Percentiles rank a stretch among this genome's conserved stretches.
phyloP scores from a whole-genome alignment of 495 filamentous ascomycete genomes.

The Parathielavia appendiculata region DNA sequence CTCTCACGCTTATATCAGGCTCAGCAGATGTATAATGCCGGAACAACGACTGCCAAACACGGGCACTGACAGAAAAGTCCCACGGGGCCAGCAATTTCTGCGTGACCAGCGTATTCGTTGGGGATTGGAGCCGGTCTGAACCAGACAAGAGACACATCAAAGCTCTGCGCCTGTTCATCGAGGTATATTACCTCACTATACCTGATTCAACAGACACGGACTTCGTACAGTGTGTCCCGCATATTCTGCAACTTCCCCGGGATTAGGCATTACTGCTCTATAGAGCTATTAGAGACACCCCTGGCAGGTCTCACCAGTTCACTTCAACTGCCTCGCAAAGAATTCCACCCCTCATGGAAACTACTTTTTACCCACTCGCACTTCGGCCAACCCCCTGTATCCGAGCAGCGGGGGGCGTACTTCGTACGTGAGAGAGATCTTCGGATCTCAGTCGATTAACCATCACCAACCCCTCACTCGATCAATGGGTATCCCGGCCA shows the following conservation, averaged over 20 bases:
- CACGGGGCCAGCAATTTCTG: conserved; percentile 8
- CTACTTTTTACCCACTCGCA: background rate
- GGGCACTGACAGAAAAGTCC: background rate
- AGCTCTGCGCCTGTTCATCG: background rate
- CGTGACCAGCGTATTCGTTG: background rate
- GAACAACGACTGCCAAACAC: conserved; percentile 12
- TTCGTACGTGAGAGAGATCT: background rate
- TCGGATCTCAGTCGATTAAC: background rate
- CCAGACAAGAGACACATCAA: background rate
- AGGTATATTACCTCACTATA: background rate
- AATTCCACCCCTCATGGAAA: background rate
- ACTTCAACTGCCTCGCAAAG: background rate
- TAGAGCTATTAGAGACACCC: no score
- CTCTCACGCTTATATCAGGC: conserved; percentile 15
- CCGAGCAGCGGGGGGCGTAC: background rate
- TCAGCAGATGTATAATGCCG: conserved; percentile 20
- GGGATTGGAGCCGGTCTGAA: background rate
- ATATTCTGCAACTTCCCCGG: background rate
- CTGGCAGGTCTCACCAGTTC: background rate
- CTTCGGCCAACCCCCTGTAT: background rate
- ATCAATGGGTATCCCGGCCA: background rate
- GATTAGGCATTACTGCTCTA: no score
- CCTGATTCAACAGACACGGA: background rate
- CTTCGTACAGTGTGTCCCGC: background rate
- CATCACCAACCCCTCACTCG: background rate